Evolutionary conservation across 495 filamentous ascomycete genomes (phyloP).

Genomic region (Daldinia decipiens): DNA sequence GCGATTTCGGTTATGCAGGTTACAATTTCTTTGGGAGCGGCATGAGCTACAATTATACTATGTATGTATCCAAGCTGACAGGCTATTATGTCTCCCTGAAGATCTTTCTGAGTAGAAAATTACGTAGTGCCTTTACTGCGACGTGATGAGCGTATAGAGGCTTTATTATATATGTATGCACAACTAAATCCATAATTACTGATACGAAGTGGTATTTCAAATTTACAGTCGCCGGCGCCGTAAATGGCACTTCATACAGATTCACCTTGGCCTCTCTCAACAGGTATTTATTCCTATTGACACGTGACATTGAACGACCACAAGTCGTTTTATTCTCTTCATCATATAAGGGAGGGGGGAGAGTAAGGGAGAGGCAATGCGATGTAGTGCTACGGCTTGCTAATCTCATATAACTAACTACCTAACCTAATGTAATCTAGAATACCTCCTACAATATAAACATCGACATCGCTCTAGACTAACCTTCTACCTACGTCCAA

Average conservation of each 20-base stretch:
- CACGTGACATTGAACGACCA: not conserved
- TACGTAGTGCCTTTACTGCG: not conserved
- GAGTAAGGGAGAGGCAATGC: not conserved
- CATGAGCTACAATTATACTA: not conserved
- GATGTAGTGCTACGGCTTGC: not conserved
- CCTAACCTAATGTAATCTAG: not conserved
- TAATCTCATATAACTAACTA: not conserved
- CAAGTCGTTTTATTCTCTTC: not conserved
- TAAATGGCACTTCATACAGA: not conserved
- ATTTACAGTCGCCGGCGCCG: not conserved
- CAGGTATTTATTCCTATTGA: not conserved
- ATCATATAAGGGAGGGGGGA: not conserved
- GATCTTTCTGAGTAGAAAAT: constrained; percentile 8
- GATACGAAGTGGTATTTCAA: not conserved
- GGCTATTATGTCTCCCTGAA: constrained; percentile 13
- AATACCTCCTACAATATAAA: not conserved
- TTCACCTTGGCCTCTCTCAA: not conserved
- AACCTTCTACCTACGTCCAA: not conserved
- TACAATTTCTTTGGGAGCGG: constrained; percentile 26
- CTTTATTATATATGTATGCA: too few species aligned
- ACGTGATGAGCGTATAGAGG: too few species aligned
- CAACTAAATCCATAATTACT: not conserved
- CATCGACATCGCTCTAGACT: not conserved
- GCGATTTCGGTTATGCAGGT: constrained; percentile 39
- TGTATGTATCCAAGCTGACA: constrained; percentile 1